Conservation (phyloP, 2,329 filamentous ascomycete species). For the Elsinoe perseae region DNA sequence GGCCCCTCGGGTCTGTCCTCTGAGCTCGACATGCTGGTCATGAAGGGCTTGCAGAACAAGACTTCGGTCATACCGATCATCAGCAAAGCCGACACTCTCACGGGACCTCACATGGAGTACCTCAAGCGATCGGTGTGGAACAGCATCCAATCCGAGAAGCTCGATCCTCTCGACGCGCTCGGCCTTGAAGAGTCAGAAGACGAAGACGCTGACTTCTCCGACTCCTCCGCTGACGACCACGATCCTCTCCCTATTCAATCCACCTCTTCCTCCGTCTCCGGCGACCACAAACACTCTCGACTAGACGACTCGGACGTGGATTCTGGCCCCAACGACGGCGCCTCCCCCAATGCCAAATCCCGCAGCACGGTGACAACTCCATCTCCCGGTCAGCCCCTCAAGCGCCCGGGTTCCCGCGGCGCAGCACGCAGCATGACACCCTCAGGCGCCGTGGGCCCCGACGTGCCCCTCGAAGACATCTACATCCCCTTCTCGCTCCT, state of each 20-base stretch:
- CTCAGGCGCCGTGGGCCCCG: conserved; percentile 27
- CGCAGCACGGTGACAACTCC: conserved; percentile 8
- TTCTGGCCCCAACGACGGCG: neutral
- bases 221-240: conserved; percentile 42
- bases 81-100: conserved; percentile 93
- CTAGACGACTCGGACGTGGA: conserved; percentile 29
- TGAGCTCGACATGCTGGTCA: conserved; percentile 80
- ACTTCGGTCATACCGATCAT: conserved; percentile 94
- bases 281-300: conserved; percentile 23
- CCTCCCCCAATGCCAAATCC: conserved; percentile 26
- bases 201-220: conserved; percentile 39
- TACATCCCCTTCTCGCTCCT: conserved; percentile 87
- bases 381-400: conserved; percentile 28
- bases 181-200: conserved; percentile 68
- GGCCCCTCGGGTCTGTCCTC: conserved; percentile 64
- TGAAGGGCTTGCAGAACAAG: conserved; percentile 82
- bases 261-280: conserved; percentile 26
- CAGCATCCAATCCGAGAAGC: conserved; percentile 72
- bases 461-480: conserved; percentile 42
- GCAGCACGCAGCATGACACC: conserved; percentile 1
- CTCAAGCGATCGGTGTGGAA: conserved; percentile 88
- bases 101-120: conserved; percentile 85
- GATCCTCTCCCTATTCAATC: conserved; percentile 22
- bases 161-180: conserved; percentile 82
- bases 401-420: conserved; percentile 26